Evolutionary conservation across 2,329 filamentous ascomycete genomes (phyloP).

Genomic region (Paecilomyces fulvus): DNA sequence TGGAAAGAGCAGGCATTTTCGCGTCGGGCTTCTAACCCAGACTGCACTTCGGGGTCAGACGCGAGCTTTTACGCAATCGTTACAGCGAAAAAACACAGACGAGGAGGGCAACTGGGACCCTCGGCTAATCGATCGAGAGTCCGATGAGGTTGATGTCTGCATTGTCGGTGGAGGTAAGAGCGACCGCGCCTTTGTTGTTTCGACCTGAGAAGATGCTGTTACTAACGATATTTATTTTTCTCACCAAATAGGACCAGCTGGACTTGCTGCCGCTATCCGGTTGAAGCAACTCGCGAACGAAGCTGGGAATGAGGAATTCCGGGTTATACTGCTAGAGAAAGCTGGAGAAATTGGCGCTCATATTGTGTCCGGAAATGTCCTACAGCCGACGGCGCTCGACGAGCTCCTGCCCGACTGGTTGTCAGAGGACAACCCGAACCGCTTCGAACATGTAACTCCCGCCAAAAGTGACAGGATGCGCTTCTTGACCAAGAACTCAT

Average conservation of each 20-base stretch:
- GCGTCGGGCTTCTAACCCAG: constrained; percentile 12
- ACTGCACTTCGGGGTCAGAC: constrained; percentile 18
- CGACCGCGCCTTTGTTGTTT: neutral
- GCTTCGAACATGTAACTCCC: constrained; percentile 80
- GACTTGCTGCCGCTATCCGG: constrained; percentile 84
- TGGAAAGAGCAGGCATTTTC: constrained; percentile 12
- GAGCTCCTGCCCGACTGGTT: constrained; percentile 94
- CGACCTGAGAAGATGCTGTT: neutral
- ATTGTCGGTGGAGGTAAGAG: constrained; percentile 76
- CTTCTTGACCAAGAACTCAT: constrained; percentile 73
- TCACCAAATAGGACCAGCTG: constrained; percentile 60
- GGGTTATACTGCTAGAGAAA: constrained; percentile 88
- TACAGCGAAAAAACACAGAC: constrained; percentile 33
- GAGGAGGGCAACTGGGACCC: constrained; percentile 57
- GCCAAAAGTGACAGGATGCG: constrained; percentile 82
- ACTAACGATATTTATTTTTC: constrained; percentile 4
- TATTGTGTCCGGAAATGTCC: constrained; percentile 90
- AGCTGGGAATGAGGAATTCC: constrained; percentile 90
- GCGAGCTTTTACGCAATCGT: constrained; percentile 39
- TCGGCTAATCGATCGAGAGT: constrained; percentile 67
- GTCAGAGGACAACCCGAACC: constrained; percentile 73
- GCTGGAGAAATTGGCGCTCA: constrained; percentile 91
- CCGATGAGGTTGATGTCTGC: constrained; percentile 89
- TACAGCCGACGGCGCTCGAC: constrained; percentile 78
- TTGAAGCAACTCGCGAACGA: constrained; percentile 93